phyloP scores from a whole-genome alignment of 169 alveolate genomes.

The Cryptosporidium andersoni region DNA sequence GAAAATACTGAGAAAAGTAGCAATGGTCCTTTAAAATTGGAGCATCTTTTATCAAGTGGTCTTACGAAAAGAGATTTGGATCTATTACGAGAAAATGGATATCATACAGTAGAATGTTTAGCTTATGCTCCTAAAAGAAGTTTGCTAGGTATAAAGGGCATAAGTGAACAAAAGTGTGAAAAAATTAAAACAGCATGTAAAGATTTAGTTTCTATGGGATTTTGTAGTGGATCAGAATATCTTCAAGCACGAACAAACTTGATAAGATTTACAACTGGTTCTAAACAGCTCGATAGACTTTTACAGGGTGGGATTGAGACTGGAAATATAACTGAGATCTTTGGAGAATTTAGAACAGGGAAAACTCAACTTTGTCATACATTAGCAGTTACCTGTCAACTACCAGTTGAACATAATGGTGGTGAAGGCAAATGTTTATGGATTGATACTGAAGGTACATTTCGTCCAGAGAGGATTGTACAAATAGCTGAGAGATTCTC shows the following conservation, averaged over 20 bases:
- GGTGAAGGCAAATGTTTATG: constrained; percentile 98
- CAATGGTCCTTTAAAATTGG: constrained; percentile 81
- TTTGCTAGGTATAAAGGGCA: constrained; percentile 92
- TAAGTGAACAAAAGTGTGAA: constrained; percentile 95
- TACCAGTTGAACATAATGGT: constrained; percentile 94
- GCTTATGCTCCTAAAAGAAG: constrained; percentile 91
- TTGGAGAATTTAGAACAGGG: constrained; percentile 98
- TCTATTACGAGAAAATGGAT: constrained; percentile 92
- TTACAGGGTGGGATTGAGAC: constrained; percentile 98
- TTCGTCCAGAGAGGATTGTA: constrained; percentile 98
- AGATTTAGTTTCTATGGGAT: constrained; percentile 90
- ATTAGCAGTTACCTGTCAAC: constrained; percentile 84
- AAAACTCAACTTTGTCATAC: constrained; percentile 98
- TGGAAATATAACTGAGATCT: constrained; percentile 95
- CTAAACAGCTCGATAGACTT: constrained; percentile 91
- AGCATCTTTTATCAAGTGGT: constrained; percentile 84
- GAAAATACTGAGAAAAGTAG: constrained; percentile 11
- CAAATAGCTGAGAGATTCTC: constrained; percentile 96
- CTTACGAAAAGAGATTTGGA: constrained; percentile 88
- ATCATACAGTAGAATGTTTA: constrained; percentile 91
- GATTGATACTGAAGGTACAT: constrained; percentile 99
- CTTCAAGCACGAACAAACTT: constrained; percentile 90
- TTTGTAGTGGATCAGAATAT: constrained; percentile 90
- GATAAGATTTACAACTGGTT: constrained; percentile 94
- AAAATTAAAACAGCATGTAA: constrained; percentile 91